A percentile compares a stretch with the other conserved stretches of the same genome.
These are phyloP conservation scores for Hippophae gyantsensis DNA, from an alignment of 306 rosid genomes.

Conservation along the genomic window DNA sequence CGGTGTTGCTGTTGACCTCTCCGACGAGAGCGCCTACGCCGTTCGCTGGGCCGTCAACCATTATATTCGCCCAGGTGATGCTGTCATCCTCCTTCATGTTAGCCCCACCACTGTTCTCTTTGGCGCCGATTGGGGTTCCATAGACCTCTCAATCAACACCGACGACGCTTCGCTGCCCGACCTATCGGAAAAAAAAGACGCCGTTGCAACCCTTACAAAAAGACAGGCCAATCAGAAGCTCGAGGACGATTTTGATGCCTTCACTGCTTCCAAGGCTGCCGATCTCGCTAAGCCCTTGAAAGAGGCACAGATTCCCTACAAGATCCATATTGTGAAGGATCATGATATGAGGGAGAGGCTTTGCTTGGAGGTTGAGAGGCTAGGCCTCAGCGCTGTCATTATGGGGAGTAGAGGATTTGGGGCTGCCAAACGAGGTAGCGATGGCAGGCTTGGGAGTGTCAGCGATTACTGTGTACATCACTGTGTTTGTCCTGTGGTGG, in stretches of 20 bases:
- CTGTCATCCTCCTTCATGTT: slow-evolving; percentile 93
- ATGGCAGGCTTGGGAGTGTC: slow-evolving; percentile 86
- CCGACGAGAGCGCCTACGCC: slow-evolving; percentile 90
- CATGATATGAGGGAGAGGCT: slow-evolving; percentile 96
- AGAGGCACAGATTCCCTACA: slow-evolving; percentile 91
- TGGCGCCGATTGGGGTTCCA: slow-evolving; percentile 98
- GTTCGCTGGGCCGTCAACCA: slow-evolving; percentile 94
- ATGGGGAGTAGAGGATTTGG: slow-evolving; percentile 99
- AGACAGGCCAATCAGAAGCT: slow-evolving; percentile 33
- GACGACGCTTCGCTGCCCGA: slow-evolving; percentile 31
- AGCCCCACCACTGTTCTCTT: slow-evolving; percentile 91
- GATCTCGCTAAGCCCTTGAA: slow-evolving; percentile 64
- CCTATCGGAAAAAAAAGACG: slow-evolving; percentile 8
- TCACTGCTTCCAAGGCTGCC: slow-evolving; percentile 65
- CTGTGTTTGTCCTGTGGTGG: slow-evolving; percentile 92
- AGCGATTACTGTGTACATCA: slow-evolving; percentile 96
- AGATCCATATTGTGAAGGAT: slow-evolving; percentile 97
- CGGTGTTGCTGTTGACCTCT: slow-evolving; percentile 93
- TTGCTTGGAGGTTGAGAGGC: slow-evolving; percentile 84
- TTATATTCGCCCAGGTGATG: slow-evolving; percentile 93
- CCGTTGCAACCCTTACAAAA: slow-evolving; percentile 11
- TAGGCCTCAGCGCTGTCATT: slow-evolving; percentile 89
- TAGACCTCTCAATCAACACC: slow-evolving; percentile 55
- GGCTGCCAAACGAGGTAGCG: slow-evolving; percentile 66
- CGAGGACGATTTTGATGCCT: slow-evolving; percentile 82